phyloP scores from a whole-genome alignment of 768 basidiomycete species.

The Candolleomyces eurysporus region DNA sequence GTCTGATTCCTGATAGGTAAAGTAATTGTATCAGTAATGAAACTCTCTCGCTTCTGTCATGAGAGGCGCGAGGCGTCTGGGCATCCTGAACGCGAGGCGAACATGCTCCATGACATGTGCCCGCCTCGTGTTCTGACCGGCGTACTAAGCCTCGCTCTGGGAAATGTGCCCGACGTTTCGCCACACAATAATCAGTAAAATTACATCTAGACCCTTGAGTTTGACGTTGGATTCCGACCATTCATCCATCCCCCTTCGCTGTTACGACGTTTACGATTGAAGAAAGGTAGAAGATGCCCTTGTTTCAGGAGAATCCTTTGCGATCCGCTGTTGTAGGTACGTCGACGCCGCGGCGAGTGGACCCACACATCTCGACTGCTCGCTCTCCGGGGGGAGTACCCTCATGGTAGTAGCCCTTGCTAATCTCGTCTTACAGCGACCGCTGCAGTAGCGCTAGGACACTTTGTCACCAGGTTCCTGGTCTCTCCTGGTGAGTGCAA shows the following conservation, averaged over 20 bases:
- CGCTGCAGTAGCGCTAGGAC: slow-evolving; percentile 46
- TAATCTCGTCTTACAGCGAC: not conserved
- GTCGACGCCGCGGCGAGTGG: not conserved
- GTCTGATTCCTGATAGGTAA: too few relatives aligned
- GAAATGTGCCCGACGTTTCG: too few relatives aligned
- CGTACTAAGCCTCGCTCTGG: too few relatives aligned
- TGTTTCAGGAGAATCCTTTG: slow-evolving; percentile 1
- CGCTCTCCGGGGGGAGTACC: not conserved
- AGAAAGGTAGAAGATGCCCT: not conserved
- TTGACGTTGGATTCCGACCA: not conserved
- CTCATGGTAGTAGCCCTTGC: not conserved
- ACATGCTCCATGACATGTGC: not conserved
- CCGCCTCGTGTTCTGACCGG: not conserved
- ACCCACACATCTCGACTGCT: not conserved
- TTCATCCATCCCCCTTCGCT: not conserved
- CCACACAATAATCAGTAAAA: too few relatives aligned
- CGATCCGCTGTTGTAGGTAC: not conserved
- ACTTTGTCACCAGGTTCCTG: slow-evolving; percentile 50
- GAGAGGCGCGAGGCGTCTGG: too few relatives aligned
- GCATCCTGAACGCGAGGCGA: not conserved
- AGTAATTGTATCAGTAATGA: too few relatives aligned
- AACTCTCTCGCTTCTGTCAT: too few relatives aligned
- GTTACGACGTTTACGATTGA: too few relatives aligned
- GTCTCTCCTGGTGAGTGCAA: slow-evolving; percentile 40
- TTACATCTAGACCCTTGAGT: too few relatives aligned